Conservation (phyloP, 805 yeast genomes). For the Crinitomyces ghanaensis region DNA sequence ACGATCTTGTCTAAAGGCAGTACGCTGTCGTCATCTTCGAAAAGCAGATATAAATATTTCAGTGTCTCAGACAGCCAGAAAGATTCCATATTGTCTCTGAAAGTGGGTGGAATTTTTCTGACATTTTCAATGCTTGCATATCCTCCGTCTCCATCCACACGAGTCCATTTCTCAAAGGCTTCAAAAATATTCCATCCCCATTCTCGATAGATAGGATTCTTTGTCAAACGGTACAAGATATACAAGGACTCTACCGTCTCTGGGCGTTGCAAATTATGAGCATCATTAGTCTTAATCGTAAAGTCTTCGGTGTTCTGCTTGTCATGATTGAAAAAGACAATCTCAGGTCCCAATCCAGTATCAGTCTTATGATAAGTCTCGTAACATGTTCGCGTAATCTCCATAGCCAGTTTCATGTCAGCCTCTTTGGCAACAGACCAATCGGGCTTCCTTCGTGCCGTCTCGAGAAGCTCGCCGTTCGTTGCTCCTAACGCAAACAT, state of each 20-base stretch:
- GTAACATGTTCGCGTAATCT: constrained; percentile 70
- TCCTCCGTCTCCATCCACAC: constrained; percentile 36
- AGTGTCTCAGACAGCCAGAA: constrained; percentile 93
- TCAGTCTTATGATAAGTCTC: constrained; percentile 64
- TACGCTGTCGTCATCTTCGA: constrained; percentile 49
- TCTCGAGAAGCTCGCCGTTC: constrained; percentile 45
- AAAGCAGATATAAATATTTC: constrained; percentile 69
- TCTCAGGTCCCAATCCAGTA: constrained; percentile 83
- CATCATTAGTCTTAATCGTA: constrained; percentile 55
- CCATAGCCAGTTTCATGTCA: constrained; percentile 62
- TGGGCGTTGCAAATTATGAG: constrained; percentile 82
- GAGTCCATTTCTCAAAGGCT: constrained; percentile 51
- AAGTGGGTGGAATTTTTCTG: constrained; percentile 39
- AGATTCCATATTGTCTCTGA: constrained; percentile 71
- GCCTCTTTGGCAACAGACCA: constrained; percentile 52
- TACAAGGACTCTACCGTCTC: constrained; percentile 87
- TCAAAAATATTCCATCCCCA: constrained; percentile 86
- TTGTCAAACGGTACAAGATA: constrained; percentile 66
- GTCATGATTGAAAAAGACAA: constrained; percentile 67
- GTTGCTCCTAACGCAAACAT: constrained; percentile 84
- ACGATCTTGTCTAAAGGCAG: constrained; percentile 60
- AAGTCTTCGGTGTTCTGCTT: constrained; percentile 46
- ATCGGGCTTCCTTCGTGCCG: constrained; percentile 37
- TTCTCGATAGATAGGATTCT: constrained; percentile 67
- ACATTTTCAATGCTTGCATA: constrained; percentile 63